Base-by-base conservation (phyloP, 2,329 filamentous ascomycete species). In the Ophiostoma quercus region DNA sequence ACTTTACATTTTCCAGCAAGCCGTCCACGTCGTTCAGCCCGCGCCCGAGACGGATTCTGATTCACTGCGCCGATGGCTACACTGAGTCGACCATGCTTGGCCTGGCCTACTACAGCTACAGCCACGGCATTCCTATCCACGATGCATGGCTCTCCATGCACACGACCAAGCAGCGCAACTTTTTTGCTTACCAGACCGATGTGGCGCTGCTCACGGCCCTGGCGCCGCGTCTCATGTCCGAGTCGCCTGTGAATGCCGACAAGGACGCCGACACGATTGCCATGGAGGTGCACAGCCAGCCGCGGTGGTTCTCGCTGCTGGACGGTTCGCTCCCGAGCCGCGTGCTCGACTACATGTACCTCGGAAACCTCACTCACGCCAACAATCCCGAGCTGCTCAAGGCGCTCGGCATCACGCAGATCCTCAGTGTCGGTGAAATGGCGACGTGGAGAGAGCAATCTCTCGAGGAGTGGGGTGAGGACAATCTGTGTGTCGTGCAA, bases 51-150 rank as follows among this genome's bases (percentile, higher is more conserved):
- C 93, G 88, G 76, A 87, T 98, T 43, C 85, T 98, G 41, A 91
- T 99, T 57, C 94, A 98, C 79, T 98, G 95, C 78, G 89, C 90
- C 1, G 95, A 99, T 78, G 95, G 95, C 22, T 99, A 99, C 76
- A 99, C 95, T 0, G 95, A 99, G 79, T 94, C 91, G 1, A 93
- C 93, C 1, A 85, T 99, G 78, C 84, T 99, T 22, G 92, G 87
- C 1, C 87, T 99, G 54, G 92, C 94, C 11, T 99, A 99, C 79
- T 92, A 90, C 77, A 96, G 96, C 84, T 99, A 93, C 79, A 92
- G 91, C 69, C 92, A 95, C 72, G 92, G 92, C 7, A 83, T 88
- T 12, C 86, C 94, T 0, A 86, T 94, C 0, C 90, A 94, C 37
- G 88, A 93, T 70, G 94, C 95, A 9, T 98, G 94, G 94, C 83